Evolutionary conservation across 352 stramenopile genomes (phyloP).

Genomic region (Aphanomyces astaci): DNA sequence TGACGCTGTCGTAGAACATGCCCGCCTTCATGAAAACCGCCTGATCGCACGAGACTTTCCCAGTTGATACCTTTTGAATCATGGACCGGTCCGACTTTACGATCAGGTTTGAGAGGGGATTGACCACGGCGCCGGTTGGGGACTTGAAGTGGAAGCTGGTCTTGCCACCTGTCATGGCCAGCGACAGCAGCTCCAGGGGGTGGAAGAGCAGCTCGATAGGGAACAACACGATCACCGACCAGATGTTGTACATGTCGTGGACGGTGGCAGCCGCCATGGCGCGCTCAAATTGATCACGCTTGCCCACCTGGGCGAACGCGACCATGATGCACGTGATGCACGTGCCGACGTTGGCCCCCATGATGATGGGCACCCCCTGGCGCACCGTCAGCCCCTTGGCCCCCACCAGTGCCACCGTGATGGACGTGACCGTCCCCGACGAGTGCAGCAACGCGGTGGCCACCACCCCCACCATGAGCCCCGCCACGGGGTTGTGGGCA

Average conservation of each 20-base stretch:
- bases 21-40: too few relatives aligned
- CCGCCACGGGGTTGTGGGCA: constrained; percentile 61
- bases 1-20: too few relatives aligned
- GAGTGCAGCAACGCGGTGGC: constrained; percentile 67
- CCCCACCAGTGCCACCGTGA: constrained; percentile 59
- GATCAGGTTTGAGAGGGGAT: too few relatives aligned
- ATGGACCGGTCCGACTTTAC: too few relatives aligned
- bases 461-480: constrained; percentile 72
- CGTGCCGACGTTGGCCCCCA: constrained; percentile 88
- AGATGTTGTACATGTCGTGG: constrained; percentile 86
- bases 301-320: constrained; percentile 75
- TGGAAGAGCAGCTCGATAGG: constrained; percentile 56
- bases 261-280: constrained; percentile 49
- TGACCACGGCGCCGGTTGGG: too few relatives aligned
- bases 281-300: constrained; percentile 52
- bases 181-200: constrained; percentile 52
- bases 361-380: constrained; percentile 86
- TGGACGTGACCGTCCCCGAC: constrained; percentile 73
- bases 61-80: too few relatives aligned
- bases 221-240: constrained; percentile 69
- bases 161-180: constrained; percentile 32
- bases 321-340: constrained; percentile 88
- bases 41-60: too few relatives aligned
- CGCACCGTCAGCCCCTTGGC: constrained; percentile 63
- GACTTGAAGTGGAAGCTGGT: too few relatives aligned